A percentile compares a stretch with the other conserved stretches of the same genome.
Conservation (phyloP, 2,329 filamentous ascomycete species). For the Penicillium sp. region DNA sequence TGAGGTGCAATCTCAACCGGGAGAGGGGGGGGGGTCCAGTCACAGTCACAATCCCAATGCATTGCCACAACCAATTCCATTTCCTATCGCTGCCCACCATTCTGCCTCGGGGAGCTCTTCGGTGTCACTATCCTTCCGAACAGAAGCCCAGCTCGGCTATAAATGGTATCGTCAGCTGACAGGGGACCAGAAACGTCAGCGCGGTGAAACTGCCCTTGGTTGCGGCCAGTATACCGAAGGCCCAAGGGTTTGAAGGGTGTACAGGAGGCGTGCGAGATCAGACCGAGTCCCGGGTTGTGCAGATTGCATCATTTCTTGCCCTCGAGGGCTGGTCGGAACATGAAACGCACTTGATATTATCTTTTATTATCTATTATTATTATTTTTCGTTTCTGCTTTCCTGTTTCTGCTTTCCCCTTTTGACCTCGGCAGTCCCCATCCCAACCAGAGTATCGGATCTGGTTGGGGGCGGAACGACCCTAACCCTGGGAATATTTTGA, state of each 20-base stretch:
- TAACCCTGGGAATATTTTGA: neutral
- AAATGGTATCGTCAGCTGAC: constrained; percentile 20
- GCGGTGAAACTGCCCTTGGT: constrained; percentile 1
- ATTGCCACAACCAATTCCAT: neutral
- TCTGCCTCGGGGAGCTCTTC: neutral
- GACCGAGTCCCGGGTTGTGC: constrained; percentile 3
- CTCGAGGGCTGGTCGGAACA: constrained; percentile 4
- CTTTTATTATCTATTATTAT: neutral
- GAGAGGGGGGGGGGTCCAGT: constrained; percentile 16
- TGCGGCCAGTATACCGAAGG: neutral
- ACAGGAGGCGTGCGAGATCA: constrained; percentile 3
- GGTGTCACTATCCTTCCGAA: constrained; percentile 3
- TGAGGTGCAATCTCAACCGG: constrained; percentile 14
- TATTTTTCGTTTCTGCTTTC: neutral
- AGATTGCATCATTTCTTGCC: neutral
- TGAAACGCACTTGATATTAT: neutral
- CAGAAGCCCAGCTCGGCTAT: neutral
- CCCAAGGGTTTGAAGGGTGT: neutral
- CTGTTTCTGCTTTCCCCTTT: neutral
- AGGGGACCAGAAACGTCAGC: constrained; percentile 4
- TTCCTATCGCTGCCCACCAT: neutral
- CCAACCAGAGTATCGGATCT: constrained; percentile 26
- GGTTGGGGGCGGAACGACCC: constrained; percentile 19
- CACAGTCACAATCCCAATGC: constrained; percentile 21
- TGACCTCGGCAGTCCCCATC: constrained; percentile 22